Evolutionary conservation across 352 stramenopile genomes (phyloP).

Genomic region (Pelagophyceae sp.): DNA sequence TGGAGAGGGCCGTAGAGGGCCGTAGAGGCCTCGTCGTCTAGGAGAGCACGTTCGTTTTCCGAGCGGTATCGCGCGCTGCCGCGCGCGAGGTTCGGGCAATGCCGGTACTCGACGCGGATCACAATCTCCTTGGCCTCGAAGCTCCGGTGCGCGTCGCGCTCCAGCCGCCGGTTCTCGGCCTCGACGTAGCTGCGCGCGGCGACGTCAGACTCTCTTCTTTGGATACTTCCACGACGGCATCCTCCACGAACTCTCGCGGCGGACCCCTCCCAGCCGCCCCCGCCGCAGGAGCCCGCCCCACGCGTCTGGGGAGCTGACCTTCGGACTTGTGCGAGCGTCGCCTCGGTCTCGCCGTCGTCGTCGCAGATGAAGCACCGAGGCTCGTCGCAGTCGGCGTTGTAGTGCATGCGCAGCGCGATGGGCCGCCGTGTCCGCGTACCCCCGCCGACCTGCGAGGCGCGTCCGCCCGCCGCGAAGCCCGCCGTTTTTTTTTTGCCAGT

Average conservation of each 20-base stretch:
- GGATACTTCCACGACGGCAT: too few relatives aligned
- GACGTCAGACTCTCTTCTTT: too few relatives aligned
- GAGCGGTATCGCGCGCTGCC: too few relatives aligned
- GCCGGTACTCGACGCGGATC: slow-evolving; percentile 67
- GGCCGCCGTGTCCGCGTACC: slow-evolving; percentile 65
- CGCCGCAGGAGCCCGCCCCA: too few relatives aligned
- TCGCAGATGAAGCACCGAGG: slow-evolving; percentile 43
- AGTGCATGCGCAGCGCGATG: slow-evolving; percentile 64
- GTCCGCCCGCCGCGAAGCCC: too few relatives aligned
- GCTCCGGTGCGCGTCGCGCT: slow-evolving; percentile 55
- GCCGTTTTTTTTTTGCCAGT: neutral
- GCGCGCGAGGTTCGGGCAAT: slow-evolving; percentile 75
- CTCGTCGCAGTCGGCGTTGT: slow-evolving; percentile 51
- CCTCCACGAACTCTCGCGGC: too few relatives aligned
- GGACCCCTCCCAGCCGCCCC: too few relatives aligned
- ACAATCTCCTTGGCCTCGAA: slow-evolving; percentile 66
- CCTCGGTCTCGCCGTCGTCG: neutral
- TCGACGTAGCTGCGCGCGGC: slow-evolving; percentile 66
- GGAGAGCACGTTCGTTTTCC: too few relatives aligned
- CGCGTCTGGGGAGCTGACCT: neutral
- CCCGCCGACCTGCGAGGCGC: too few relatives aligned
- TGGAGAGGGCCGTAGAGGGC: too few relatives aligned
- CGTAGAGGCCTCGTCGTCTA: too few relatives aligned
- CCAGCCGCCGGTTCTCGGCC: slow-evolving; percentile 58
- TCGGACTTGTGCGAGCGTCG: neutral